Evolutionary conservation across 1,284 basidiomycete genomes (phyloP), one percentile per base, ranked within the genome.

Genomic region (Athelia psychrophila): DNA sequence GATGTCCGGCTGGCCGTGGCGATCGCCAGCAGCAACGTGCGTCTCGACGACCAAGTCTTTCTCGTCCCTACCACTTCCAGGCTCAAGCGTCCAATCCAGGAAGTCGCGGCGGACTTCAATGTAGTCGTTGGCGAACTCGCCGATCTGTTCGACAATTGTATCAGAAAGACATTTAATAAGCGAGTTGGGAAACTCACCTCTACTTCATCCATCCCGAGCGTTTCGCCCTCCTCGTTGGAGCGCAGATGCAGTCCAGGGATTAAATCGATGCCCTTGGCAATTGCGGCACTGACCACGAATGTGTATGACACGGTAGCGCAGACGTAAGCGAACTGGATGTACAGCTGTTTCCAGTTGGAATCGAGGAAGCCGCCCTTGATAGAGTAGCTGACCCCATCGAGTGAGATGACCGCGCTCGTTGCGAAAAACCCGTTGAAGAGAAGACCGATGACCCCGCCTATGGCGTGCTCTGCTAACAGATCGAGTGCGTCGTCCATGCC

Each of bases 391-490:
- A 91, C 82, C 22, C 85, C 88, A 58, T 97, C 93, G 49, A 88
- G 78, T 8, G 83, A 76, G 50, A 86, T 83, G 52, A 90, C 73
- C 16, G 65, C 67, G 12, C 63, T 68, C 20, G 82, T 85, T 1
- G 91, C 90, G 60, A 98, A 97, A 60, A 95, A 76, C 2, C 73
- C 90, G 58, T 91, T 93, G 61, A 83, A 69, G 40, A 98, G 64
- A 33, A 93, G 78, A 38, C 95, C 94, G 48, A 96, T 78, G 20
- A 95, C 83, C 46, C 95, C 95, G 3, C 92, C 93, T 18, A 98
- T 72, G 40, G 90, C 94, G 75, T 98, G 93, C 61, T 93, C 89
- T n/a, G 91, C 88, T 66, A 90, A 93, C 53, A 93, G 79, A 80
- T 93, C 90, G 48, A 94, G 84, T 0, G 89, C 84, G 61, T 94